phyloP scores from a whole-genome alignment of 1,284 basidiomycete species.

The Chalciporus piperatoides region DNA sequence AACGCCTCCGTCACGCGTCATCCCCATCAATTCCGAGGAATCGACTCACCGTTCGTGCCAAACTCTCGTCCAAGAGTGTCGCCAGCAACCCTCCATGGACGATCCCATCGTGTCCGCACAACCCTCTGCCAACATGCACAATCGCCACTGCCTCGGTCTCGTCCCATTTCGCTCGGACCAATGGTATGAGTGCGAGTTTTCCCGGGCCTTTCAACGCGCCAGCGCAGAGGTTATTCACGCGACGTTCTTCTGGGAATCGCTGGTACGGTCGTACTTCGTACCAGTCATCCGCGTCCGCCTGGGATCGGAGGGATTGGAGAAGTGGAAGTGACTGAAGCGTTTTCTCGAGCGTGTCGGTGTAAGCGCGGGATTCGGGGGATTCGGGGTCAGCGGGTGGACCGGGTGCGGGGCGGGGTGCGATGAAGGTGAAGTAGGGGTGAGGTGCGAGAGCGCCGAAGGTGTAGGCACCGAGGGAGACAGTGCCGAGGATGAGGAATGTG shows the following conservation, averaged over 20 bases:
- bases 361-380: constrained; percentile 58
- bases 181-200: constrained; percentile 72
- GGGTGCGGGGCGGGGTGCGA: constrained; percentile 71
- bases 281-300: constrained; percentile 56
- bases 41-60: constrained; percentile 76
- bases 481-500: constrained; percentile 20
- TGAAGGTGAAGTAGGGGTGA: constrained; percentile 53
- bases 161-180: constrained; percentile 73
- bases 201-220: constrained; percentile 85
- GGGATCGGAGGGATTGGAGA: constrained; percentile 50
- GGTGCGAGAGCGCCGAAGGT: constrained; percentile 62
- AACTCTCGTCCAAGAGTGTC: constrained; percentile 84
- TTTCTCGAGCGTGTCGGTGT: constrained; percentile 63
- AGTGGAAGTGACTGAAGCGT: constrained; percentile 63
- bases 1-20: constrained; percentile 1
- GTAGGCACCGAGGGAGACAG: constrained; percentile 37
- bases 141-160: constrained; percentile 70
- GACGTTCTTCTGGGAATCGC: constrained; percentile 62
- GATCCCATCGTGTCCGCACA: constrained; percentile 94
- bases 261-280: constrained; percentile 78
- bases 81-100: constrained; percentile 91
- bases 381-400: constrained; percentile 52
- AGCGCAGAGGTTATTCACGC: constrained; percentile 78
- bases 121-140: constrained; percentile 77
- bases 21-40: constrained; percentile 3